Percentiles rank a stretch among this genome's conserved stretches.
Conservation (phyloP, 139 green algal species). For the Monoraphidium neglectum region DNA sequence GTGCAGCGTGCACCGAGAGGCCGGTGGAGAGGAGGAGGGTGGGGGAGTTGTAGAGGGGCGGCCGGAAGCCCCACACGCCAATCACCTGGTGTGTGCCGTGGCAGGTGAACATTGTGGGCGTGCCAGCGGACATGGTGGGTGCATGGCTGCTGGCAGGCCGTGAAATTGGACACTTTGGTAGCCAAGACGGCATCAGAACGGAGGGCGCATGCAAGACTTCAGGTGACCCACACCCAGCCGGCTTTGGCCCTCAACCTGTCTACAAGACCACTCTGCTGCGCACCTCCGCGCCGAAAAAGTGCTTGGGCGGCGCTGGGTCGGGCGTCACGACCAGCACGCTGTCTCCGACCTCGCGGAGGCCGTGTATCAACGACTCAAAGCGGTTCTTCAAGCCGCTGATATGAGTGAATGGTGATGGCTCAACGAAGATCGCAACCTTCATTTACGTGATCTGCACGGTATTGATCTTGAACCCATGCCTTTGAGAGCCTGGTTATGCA, state of each 20-base stretch:
- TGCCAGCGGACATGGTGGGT: too few relatives aligned
- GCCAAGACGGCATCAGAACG: too few relatives aligned
- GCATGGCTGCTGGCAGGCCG: too few relatives aligned
- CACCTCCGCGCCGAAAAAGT: slow-evolving; percentile 85
- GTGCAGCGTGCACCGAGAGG: slow-evolving; percentile 58
- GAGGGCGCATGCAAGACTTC: too few relatives aligned
- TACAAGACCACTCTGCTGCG: too few relatives aligned
- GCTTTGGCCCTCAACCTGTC: too few relatives aligned
- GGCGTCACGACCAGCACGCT: slow-evolving; percentile 88
- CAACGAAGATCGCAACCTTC: slow-evolving; percentile 77
- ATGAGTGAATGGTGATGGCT: slow-evolving; percentile 81
- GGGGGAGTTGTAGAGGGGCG: slow-evolving; percentile 74
- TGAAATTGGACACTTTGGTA: too few relatives aligned
- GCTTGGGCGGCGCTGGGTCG: slow-evolving; percentile 57
- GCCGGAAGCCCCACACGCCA: slow-evolving; percentile 63
- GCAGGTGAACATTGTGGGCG: too few relatives aligned
- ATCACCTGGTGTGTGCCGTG: slow-evolving; percentile 43
- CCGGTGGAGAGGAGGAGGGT: slow-evolving; percentile 80
- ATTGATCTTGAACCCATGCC: too few relatives aligned
- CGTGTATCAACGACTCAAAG: slow-evolving; percentile 87
- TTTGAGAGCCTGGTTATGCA: too few relatives aligned
- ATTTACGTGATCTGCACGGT: too few relatives aligned
- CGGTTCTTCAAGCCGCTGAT: slow-evolving; percentile 91
- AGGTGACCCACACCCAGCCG: too few relatives aligned
- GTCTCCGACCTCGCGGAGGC: slow-evolving; percentile 75